Base-by-base conservation (phyloP, 805 yeast species). In the Suhomyces prunicola region DNA sequence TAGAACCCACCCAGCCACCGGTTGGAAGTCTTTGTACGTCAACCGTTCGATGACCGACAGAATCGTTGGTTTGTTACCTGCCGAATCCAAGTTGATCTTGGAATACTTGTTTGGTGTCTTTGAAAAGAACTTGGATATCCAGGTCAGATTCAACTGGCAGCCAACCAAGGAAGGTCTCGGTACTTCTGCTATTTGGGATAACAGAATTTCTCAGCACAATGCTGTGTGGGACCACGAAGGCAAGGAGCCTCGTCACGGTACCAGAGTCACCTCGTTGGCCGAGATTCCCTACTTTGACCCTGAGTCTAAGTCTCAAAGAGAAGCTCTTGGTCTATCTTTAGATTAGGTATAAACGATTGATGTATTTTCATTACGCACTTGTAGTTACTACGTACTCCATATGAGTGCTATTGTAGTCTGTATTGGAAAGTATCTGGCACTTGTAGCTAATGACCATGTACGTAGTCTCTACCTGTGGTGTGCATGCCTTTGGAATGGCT, bases 171-270 rank as follows among this genome's bases (percentile, higher is more conserved):
- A 50, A 40, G 60, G 60, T 12, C 48, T 54, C 48, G 60, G 60
- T 22, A 50, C 55, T 31, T 70, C 82, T 40, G 86, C 84, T 6
- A 60, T 82, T 36, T 83, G 87, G 86, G 87, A 83, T 60, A 83
- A 83, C 71, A 71, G 87, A 63, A 61, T 80, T 50, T 72, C 82
- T 23, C 74, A 74, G 52, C 88, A 84, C 68, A 69, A 71, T 53
- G 84, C 84, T 10, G 75, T 80, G n/a, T 71, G 76, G 68, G 84
- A 80, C 58, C 77, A 79, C 63, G 80, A 77, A 56, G 72, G 71
- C 8, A 48, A 61, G 46, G 76, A 71, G 49, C 71, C 76, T 9
- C 67, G 83, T 67, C 85, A 81, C 56, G 85, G 82, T 36, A 77
- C 80, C 46, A 54, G 69, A 46, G 81, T 77, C 31, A 78, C 82